Base-by-base conservation (phyloP, 164 flowering plant species). In the Piper longum region DNA sequence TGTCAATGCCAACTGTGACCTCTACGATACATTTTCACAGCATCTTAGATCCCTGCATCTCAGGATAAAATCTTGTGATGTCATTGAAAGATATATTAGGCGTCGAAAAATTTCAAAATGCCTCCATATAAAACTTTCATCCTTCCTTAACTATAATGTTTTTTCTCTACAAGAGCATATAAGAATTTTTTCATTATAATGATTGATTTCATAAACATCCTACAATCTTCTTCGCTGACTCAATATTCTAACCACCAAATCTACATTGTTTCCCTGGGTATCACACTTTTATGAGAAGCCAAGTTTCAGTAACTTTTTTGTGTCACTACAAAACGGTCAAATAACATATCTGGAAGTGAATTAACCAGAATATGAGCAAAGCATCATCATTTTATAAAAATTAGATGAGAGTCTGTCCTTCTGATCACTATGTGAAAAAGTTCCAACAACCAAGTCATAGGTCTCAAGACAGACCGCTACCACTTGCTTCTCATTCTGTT, bases 121-220 rank as follows among this genome's bases (percentile, higher is more conserved):
- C 2, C 36, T 26, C 36, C 36, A 26, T 26, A 26, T 26, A 26
- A 26, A 26, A 26, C 36, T 26, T 26, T 26, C 52, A 9, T 48
- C 52, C 8, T 48, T 48, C 52, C 8, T 44, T 9, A 44, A 5
- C 48, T 44, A 44, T 5, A 5, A 44, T 0, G 2, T 44, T 9
- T 43, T 44, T 5, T 14, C 52, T 48, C 14, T 14, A 2, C 9
- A 48, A 48, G 14, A 57, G 26, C 12, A 39, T 40, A 16, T 8
- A 80, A 69, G 39, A 84, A 87, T 56, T 63, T 74, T 72, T 85
- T 86, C 62, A 88, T 19, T 41, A 9, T 74, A 75, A 57, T 77
- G 89, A 59, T 77, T 80, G 16, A 83, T 69, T 63, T 55, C 67
- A 64, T 74, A 69, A 59, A 85, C 82, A 63, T 66, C 78, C 57